Conservation (phyloP, 169 alveolate genomes). For the Eimeria sp. region DNA sequence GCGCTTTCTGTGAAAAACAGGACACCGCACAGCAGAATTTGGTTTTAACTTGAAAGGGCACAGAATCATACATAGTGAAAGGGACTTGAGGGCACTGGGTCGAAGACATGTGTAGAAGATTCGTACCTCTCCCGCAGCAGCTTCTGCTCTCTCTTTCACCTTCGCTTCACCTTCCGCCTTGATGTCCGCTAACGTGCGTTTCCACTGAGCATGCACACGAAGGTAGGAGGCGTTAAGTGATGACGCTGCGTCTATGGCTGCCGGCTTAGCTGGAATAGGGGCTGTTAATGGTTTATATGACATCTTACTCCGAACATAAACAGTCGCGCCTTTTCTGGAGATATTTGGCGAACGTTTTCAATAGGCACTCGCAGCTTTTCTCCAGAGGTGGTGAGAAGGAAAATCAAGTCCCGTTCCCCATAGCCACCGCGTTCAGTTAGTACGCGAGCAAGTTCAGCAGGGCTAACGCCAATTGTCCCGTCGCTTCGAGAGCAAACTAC, state of each 20-base stretch:
- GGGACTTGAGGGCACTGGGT: neutral
- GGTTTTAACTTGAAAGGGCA: neutral
- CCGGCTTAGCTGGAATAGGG: neutral
- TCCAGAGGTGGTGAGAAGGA: constrained; percentile 29
- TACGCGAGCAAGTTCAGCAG: constrained; percentile 52
- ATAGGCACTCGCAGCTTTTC: constrained; percentile 36
- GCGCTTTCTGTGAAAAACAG: constrained; percentile 29
- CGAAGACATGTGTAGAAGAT: neutral
- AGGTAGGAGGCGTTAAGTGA: neutral
- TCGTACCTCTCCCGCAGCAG: constrained; percentile 46
- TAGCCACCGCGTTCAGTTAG: constrained; percentile 39
- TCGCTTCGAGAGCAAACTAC: constrained; percentile 44
- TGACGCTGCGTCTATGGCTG: neutral
- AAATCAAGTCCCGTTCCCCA: constrained; percentile 25
- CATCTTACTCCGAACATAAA: constrained; percentile 49
- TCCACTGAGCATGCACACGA: constrained; percentile 45
- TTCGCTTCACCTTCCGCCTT: constrained; percentile 19
- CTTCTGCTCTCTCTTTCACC: constrained; percentile 13
- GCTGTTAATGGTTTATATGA: neutral
- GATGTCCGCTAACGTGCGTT: constrained; percentile 26
- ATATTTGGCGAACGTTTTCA: constrained; percentile 41
- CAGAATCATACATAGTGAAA: neutral
- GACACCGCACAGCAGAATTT: neutral
- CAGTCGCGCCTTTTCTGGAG: constrained; percentile 32
- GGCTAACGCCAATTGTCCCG: constrained; percentile 46